These are phyloP conservation scores for Pseudocercospora pini-densiflorae DNA, from an alignment of 2,329 filamentous ascomycete species.

Conservation along the genomic window DNA sequence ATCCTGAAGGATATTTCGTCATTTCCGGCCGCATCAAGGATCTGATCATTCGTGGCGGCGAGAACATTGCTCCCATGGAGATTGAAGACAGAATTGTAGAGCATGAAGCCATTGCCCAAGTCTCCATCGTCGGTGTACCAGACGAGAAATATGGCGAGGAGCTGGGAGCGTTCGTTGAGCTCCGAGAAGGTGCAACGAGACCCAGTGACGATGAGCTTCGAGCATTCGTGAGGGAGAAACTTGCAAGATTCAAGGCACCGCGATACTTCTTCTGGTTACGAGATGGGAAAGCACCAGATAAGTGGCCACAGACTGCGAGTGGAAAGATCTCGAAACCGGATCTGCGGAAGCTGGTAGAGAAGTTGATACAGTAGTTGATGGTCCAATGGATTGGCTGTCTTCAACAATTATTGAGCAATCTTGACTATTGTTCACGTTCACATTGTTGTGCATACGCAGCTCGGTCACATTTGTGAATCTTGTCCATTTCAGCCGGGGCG, in stretches of 20 bases:
- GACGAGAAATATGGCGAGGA: constrained; percentile 84
- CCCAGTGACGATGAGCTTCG: constrained; percentile 30
- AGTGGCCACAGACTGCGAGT: constrained; percentile 35
- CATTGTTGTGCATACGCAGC: too few relatives aligned
- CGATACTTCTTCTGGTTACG: constrained; percentile 35
- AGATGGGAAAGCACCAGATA: constrained; percentile 28
- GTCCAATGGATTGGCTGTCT: not conserved
- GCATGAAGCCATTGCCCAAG: constrained; percentile 72
- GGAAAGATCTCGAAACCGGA: constrained; percentile 36
- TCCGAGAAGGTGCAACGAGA: constrained; percentile 25
- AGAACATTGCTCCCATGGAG: constrained; percentile 95
- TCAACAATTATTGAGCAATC: not conserved
- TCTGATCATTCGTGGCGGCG: constrained; percentile 89
- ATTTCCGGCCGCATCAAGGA: constrained; percentile 96
- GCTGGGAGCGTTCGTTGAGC: constrained; percentile 77
- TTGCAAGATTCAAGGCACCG: constrained; percentile 35
- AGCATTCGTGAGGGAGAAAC: constrained; percentile 29
- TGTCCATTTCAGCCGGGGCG: not conserved
- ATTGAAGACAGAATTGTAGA: constrained; percentile 85
- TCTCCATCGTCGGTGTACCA: constrained; percentile 80
- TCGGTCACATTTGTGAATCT: not conserved
- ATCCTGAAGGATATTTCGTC: constrained; percentile 77
- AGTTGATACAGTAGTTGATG: constrained; percentile 14
- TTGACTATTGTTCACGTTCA: too few relatives aligned
- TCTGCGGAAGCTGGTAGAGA: constrained; percentile 30